Evolutionary conservation across 805 yeast species (phyloP).

Genomic region (Phaffomyces antillensis): DNA sequence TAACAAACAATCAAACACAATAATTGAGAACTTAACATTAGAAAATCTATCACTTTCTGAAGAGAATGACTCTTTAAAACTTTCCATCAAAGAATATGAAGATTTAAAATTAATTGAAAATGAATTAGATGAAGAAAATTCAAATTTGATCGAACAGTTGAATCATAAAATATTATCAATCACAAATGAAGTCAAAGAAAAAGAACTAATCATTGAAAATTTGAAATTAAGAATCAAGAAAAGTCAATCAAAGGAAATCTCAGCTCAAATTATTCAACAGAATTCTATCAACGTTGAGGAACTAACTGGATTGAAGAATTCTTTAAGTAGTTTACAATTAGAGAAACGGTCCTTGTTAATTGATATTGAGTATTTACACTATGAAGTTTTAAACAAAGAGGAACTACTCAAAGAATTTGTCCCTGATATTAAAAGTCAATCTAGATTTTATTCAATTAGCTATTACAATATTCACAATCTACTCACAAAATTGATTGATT

Average conservation of each 20-base stretch:
- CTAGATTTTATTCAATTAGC: background rate
- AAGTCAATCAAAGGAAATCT: background rate
- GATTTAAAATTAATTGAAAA: slow-evolving; percentile 44
- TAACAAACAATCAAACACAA: slow-evolving; percentile 23
- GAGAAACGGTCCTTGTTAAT: background rate
- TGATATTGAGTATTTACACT: background rate
- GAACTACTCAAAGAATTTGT: background rate
- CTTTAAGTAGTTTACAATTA: background rate
- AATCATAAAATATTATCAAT: slow-evolving; percentile 28
- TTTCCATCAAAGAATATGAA: slow-evolving; percentile 37
- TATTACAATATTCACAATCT: background rate
- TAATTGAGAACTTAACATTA: slow-evolving; percentile 30
- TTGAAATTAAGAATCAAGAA: slow-evolving; percentile 9
- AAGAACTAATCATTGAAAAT: slow-evolving; percentile 6
- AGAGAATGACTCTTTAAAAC: slow-evolving; percentile 27
- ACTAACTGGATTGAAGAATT: background rate
- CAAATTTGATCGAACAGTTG: slow-evolving; percentile 37
- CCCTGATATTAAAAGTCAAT: background rate
- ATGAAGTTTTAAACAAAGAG: background rate
- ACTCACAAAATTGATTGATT: background rate
- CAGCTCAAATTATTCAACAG: background rate
- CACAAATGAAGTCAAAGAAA: slow-evolving; percentile 15
- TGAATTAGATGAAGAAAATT: slow-evolving; percentile 39
- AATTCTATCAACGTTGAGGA: background rate
- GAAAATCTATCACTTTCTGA: slow-evolving; percentile 29